These are phyloP conservation scores for Pseudocercospora fuligena DNA, from an alignment of 2,329 filamentous ascomycete species.

Conservation along the genomic window DNA sequence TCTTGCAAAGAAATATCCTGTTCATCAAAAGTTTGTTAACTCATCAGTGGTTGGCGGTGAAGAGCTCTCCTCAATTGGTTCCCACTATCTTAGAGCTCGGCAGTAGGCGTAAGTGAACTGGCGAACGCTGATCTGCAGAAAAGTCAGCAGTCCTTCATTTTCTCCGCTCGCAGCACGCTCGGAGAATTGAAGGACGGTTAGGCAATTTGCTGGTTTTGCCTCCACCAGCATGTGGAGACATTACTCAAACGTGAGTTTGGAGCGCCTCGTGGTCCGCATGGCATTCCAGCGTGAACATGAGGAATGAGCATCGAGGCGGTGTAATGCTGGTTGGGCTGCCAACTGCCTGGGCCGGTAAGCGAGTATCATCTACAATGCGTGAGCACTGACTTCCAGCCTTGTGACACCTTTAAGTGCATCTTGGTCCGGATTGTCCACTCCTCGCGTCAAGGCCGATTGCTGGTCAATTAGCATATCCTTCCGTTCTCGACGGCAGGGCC, in stretches of 20 bases:
- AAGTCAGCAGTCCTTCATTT: background rate
- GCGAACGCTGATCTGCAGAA: slow-evolving; percentile 36
- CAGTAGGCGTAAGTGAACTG: slow-evolving; percentile 27
- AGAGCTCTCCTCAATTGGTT: slow-evolving; percentile 11
- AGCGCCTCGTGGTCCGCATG: slow-evolving; percentile 21
- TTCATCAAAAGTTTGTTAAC: background rate
- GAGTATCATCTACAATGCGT: slow-evolving; percentile 26
- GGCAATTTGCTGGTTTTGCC: background rate
- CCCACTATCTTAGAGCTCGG: slow-evolving; percentile 17
- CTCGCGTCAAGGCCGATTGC: slow-evolving; percentile 7
- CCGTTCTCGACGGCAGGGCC: background rate
- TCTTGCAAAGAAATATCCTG: background rate
- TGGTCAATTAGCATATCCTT: background rate
- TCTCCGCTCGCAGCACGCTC: slow-evolving; percentile 4
- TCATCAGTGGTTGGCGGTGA: slow-evolving; percentile 19
- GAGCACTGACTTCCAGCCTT: slow-evolving; percentile 19
- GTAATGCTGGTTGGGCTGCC: slow-evolving; percentile 32
- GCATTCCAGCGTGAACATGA: slow-evolving; percentile 27
- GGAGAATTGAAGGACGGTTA: slow-evolving; percentile 7
- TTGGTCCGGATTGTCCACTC: background rate
- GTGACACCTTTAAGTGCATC: slow-evolving; percentile 16
- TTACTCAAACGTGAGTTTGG: slow-evolving; percentile 16
- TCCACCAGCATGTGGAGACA: slow-evolving; percentile 8
- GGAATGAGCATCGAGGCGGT: slow-evolving; percentile 31
- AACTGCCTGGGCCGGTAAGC: slow-evolving; percentile 31